Evolutionary conservation across 2,329 filamentous ascomycete genomes (phyloP).

Genomic region (Pseudogymnoascus sp.): DNA sequence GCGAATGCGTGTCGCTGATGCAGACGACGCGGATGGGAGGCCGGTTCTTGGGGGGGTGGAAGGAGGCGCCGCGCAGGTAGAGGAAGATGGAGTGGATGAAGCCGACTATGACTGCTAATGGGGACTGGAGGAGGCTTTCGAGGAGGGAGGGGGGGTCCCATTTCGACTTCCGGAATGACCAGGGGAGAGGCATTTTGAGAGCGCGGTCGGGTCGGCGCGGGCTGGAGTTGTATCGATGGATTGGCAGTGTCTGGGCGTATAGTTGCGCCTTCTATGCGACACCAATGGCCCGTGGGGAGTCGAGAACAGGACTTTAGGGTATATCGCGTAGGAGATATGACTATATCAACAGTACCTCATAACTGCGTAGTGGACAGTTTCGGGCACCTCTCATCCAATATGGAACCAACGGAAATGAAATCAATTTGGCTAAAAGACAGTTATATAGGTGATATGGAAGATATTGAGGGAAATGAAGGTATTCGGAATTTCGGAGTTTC

Average conservation of each 20-base stretch:
- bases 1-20: conserved; percentile 81
- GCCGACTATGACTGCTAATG: conserved; percentile 55
- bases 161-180: conserved; percentile 21
- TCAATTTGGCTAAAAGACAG: neutral
- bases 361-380: neutral
- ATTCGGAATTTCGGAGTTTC: neutral
- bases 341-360: neutral
- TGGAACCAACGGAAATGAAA: neutral
- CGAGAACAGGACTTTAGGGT: neutral
- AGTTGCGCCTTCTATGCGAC: neutral
- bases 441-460: neutral
- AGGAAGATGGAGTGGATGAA: conserved; percentile 58
- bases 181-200: conserved; percentile 20
- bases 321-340: neutral
- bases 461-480: neutral
- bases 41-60: conserved; percentile 45
- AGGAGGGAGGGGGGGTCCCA: conserved; percentile 37
- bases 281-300: neutral
- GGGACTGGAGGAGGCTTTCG: conserved; percentile 59
- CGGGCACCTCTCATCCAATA: neutral
- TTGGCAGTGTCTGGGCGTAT: neutral
- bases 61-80: conserved; percentile 58
- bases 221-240: neutral
- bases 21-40: conserved; percentile 69
- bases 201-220: neutral